phyloP scores from a whole-genome alignment of 805 yeast genomes.

The Candida chilensis region DNA sequence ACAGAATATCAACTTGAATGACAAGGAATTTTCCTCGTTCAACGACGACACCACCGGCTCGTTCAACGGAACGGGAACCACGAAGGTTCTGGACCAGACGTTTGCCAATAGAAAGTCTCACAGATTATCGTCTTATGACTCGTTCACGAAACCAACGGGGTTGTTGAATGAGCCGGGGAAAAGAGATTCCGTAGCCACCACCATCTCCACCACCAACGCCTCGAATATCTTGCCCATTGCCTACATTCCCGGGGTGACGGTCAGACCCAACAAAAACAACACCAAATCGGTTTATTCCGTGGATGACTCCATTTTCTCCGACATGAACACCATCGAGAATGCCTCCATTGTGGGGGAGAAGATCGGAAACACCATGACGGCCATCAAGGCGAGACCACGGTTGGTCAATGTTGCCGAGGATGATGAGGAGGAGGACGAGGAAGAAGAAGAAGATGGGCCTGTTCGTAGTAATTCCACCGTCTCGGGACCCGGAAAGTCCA shows the following conservation, averaged over 20 bases:
- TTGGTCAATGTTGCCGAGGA: slow-evolving; percentile 50
- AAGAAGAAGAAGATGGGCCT: too few relatives aligned
- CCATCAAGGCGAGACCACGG: slow-evolving; percentile 67
- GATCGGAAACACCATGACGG: slow-evolving; percentile 43
- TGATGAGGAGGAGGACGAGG: too few relatives aligned
- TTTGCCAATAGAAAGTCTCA: neutral
- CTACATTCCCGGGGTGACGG: slow-evolving; percentile 89
- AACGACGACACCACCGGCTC: neutral
- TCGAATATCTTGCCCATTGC: slow-evolving; percentile 88
- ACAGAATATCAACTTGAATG: slow-evolving; percentile 3
- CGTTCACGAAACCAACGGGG: slow-evolving; percentile 30
- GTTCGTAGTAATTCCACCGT: too few relatives aligned
- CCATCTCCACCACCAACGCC: slow-evolving; percentile 63
- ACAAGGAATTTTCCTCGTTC: neutral
- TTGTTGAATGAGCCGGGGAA: slow-evolving; percentile 1
- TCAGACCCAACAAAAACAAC: slow-evolving; percentile 38
- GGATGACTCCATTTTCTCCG: slow-evolving; percentile 33
- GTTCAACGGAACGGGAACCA: neutral
- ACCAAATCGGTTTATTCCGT: slow-evolving; percentile 33
- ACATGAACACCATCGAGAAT: slow-evolving; percentile 31
- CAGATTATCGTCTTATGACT: slow-evolving; percentile 30
- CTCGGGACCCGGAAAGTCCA: too few relatives aligned
- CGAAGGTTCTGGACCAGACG: neutral
- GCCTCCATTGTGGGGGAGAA: slow-evolving; percentile 31
- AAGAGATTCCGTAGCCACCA: slow-evolving; percentile 42